Conservation (phyloP, 345 rosid species). For the Salix arbutifolia region DNA sequence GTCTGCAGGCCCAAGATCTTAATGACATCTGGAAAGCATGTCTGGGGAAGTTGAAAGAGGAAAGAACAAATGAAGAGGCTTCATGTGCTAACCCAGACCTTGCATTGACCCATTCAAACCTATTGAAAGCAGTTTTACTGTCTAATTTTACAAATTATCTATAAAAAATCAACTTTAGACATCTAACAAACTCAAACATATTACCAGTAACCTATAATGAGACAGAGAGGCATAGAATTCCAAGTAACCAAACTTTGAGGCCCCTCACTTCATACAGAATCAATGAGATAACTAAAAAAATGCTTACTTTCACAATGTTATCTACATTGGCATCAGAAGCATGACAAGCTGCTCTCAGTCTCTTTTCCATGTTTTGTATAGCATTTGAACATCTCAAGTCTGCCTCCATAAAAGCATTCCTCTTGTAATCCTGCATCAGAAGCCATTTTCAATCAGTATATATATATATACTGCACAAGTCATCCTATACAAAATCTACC, state of each 20-base stretch:
- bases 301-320: slow-evolving; percentile 66
- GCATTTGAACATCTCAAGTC: slow-evolving; percentile 66
- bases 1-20: background rate
- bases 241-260: background rate
- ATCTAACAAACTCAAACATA: background rate
- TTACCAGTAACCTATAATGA: background rate
- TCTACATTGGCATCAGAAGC: slow-evolving; percentile 75
- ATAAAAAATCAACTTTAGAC: background rate
- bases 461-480: background rate
- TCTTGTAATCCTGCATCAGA: slow-evolving; percentile 70
- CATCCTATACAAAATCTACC: background rate
- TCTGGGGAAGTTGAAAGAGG: background rate
- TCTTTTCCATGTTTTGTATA: slow-evolving; percentile 86
- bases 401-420: slow-evolving; percentile 82
- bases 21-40: background rate
- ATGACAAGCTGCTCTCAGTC: slow-evolving; percentile 88
- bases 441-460: background rate
- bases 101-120: background rate
- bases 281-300: background rate
- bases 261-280: background rate
- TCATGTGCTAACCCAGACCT: background rate
- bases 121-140: background rate
- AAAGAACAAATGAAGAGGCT: background rate
- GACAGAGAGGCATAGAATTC: background rate
- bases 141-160: background rate